Evolutionary conservation across 1,139 yeast genomes (phyloP).

Genomic region (Candida sp.): DNA sequence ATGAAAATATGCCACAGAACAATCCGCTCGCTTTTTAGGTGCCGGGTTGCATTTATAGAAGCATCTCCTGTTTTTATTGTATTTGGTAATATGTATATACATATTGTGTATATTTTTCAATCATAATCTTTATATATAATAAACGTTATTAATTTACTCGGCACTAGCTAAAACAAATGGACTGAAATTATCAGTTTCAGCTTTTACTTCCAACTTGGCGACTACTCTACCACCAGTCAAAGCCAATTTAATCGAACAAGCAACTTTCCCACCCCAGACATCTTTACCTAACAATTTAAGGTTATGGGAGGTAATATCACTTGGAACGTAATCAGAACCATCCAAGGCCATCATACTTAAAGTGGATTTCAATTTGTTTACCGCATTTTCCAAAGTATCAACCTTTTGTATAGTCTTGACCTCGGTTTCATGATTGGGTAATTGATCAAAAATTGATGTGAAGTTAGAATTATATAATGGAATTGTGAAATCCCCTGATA

Average conservation of each 20-base stretch:
- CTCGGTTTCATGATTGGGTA: slow-evolving; percentile 35
- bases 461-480: slow-evolving; percentile 83
- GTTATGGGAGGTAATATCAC: slow-evolving; percentile 62
- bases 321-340: slow-evolving; percentile 65
- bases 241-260: slow-evolving; percentile 69
- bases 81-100: neutral
- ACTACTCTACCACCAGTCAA: slow-evolving; percentile 67
- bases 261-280: slow-evolving; percentile 70
- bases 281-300: slow-evolving; percentile 85
- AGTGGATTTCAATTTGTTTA: slow-evolving; percentile 47
- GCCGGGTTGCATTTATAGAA: neutral
- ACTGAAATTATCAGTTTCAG: slow-evolving; percentile 53
- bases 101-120: neutral
- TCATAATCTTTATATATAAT: neutral
- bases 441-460: slow-evolving; percentile 69
- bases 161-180: slow-evolving; percentile 45
- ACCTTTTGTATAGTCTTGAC: slow-evolving; percentile 37
- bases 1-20: too few relatives aligned
- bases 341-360: slow-evolving; percentile 82
- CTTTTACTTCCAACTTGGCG: slow-evolving; percentile 70
- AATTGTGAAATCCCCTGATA: slow-evolving; percentile 77
- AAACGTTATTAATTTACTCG: slow-evolving; percentile 6
- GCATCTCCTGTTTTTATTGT: neutral
- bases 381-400: slow-evolving; percentile 34
- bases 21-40: too few relatives aligned